Evolutionary conservation across 2,329 filamentous ascomycete genomes (phyloP).

Genomic region (Aureobasidium sp.): DNA sequence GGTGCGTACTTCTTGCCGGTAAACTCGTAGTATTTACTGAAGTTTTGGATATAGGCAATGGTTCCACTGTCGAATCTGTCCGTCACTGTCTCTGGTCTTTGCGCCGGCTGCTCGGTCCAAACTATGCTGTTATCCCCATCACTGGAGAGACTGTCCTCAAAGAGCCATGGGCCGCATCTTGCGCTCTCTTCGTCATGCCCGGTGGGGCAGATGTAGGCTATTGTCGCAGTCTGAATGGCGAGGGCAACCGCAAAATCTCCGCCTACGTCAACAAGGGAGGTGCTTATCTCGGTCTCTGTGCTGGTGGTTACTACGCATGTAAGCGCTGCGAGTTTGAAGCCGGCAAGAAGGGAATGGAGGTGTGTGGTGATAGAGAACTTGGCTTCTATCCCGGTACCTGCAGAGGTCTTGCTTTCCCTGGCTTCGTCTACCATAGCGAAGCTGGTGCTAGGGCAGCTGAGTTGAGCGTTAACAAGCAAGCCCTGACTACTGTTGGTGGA

Average conservation of each 20-base stretch:
- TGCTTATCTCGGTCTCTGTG: slow-evolving; percentile 83
- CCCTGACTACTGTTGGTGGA: slow-evolving; percentile 44
- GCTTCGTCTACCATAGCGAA: slow-evolving; percentile 88
- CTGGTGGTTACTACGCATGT: slow-evolving; percentile 86
- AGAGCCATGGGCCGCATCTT: slow-evolving; percentile 84
- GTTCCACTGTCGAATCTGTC: slow-evolving; percentile 81
- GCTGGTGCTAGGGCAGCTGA: slow-evolving; percentile 67
- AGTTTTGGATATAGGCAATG: slow-evolving; percentile 55
- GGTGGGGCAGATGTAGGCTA: slow-evolving; percentile 93
- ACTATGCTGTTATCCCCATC: slow-evolving; percentile 88
- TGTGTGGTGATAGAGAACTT: slow-evolving; percentile 77
- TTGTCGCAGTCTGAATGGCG: slow-evolving; percentile 78
- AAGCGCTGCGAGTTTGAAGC: slow-evolving; percentile 85
- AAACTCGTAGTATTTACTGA: slow-evolving; percentile 4
- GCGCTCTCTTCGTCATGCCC: slow-evolving; percentile 83
- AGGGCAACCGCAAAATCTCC: slow-evolving; percentile 75
- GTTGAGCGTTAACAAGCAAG: slow-evolving; percentile 56
- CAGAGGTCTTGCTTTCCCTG: slow-evolving; percentile 77
- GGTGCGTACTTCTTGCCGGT: slow-evolving; percentile 46
- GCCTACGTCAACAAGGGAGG: slow-evolving; percentile 84
- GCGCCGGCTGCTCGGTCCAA: slow-evolving; percentile 74
- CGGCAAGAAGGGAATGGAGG: slow-evolving; percentile 71
- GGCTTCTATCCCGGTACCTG: slow-evolving; percentile 83
- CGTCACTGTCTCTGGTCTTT: slow-evolving; percentile 83
- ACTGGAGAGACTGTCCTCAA: slow-evolving; percentile 72